Evolutionary conservation across 2,329 filamentous ascomycete genomes (phyloP).

Genomic region (Aspergillus neotritici): DNA sequence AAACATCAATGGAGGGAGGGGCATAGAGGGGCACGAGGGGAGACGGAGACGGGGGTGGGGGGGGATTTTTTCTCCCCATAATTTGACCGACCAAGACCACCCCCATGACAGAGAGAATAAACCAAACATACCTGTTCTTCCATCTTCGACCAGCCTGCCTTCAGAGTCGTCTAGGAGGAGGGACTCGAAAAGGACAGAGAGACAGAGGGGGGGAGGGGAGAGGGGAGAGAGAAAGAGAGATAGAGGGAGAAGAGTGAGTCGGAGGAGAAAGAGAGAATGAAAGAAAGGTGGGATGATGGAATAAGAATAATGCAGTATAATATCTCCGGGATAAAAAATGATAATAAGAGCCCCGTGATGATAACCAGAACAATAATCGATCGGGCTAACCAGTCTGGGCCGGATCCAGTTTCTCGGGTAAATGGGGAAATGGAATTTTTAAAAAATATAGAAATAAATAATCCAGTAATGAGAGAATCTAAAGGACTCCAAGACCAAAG

Average conservation of each 20-base stretch:
- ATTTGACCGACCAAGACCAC: conserved; percentile 1
- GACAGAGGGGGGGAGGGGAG: conserved; percentile 10
- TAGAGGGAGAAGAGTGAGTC: conserved; percentile 16
- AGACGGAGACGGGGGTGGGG: conserved; percentile 11
- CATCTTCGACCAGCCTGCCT: conserved; percentile 40
- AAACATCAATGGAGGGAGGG: conserved; percentile 11
- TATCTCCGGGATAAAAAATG: neutral
- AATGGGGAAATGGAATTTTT: conserved; percentile 4
- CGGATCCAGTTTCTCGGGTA: conserved; percentile 13
- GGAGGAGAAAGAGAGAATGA: conserved; percentile 22
- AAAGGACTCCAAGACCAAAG: neutral
- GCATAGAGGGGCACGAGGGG: conserved; percentile 13
- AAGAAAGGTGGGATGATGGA: conserved; percentile 10
- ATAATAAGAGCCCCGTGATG: conserved; percentile 1
- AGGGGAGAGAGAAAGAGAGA: conserved; percentile 1
- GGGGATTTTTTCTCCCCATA: conserved; percentile 8
- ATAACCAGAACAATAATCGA: neutral
- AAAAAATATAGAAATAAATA: neutral
- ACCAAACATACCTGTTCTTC: conserved; percentile 39
- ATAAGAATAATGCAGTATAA: conserved; percentile 5
- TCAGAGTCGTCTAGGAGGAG: conserved; percentile 14
- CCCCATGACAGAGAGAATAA: conserved; percentile 5
- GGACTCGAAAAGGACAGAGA: conserved; percentile 20
- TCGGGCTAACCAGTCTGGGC: too few relatives aligned
- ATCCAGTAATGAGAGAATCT: neutral